Evolutionary conservation across 139 green algal genomes (phyloP).

Genomic region (Mesostigma viride): DNA sequence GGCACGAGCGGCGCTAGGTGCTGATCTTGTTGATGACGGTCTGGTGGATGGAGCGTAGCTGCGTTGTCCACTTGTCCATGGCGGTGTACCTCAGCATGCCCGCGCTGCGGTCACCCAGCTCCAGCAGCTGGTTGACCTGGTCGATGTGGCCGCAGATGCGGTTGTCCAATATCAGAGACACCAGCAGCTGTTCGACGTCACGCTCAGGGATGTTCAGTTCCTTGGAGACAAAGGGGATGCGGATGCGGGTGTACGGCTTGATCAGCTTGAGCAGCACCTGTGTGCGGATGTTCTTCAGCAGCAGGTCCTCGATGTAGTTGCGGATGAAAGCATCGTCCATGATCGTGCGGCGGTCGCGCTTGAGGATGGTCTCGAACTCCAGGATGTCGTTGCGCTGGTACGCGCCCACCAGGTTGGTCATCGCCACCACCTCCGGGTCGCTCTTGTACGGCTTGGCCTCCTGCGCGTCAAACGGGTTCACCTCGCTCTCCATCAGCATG

Average conservation of each 20-base stretch:
- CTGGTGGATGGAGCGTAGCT: constrained; percentile 56
- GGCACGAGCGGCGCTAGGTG: no score
- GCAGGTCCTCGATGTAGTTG: constrained; percentile 91
- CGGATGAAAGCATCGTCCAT: constrained; percentile 93
- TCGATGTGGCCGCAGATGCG: constrained; percentile 79
- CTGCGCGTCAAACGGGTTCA: constrained; percentile 92
- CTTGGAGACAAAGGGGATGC: constrained; percentile 73
- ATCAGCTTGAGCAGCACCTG: constrained; percentile 85
- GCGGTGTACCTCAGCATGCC: constrained; percentile 53
- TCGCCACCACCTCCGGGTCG: constrained; percentile 77
- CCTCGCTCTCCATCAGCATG: constrained; percentile 91
- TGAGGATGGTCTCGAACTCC: constrained; percentile 87
- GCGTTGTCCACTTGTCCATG: constrained; percentile 70
- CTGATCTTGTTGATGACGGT: constrained; percentile 32
- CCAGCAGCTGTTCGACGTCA: constrained; percentile 88
- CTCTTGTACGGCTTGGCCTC: constrained; percentile 85
- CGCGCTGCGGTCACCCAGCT: constrained; percentile 26
- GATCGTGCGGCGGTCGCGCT: constrained; percentile 59
- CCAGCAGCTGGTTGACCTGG: constrained; percentile 62
- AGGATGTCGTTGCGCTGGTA: constrained; percentile 88
- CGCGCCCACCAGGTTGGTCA: constrained; percentile 88
- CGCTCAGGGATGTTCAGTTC: constrained; percentile 77
- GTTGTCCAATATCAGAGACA: constrained; percentile 86
- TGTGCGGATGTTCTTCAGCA: constrained; percentile 87
- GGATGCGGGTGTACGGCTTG: constrained; percentile 81